Evolutionary conservation across 2,329 filamentous ascomycete genomes (phyloP), one percentile per base, ranked within the genome.

Genomic region (Scytalidium sp.): DNA sequence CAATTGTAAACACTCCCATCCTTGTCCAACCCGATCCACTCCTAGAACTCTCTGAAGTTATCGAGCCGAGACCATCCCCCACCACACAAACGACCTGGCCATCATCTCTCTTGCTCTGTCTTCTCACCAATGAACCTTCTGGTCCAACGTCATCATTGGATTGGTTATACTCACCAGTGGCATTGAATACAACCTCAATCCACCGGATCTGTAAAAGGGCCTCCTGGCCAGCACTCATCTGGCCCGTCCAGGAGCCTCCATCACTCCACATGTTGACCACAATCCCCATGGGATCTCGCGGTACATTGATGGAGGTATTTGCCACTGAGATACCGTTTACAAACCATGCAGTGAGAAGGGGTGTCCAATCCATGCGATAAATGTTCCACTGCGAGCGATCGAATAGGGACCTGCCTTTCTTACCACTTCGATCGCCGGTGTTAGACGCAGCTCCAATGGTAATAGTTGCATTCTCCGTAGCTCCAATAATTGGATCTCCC

Each of bases 161-260:
- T 7, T 5, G 5, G 4, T 36, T n/a, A 36, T 36, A 36, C 32
- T n/a, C 32, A 36, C 32, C 17, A 36, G 11, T 36, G 17, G 15
- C 13, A 41, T 53, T 53, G 27, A 43, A 53, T 11, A 23, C 50
- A 25, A 53, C n/a, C 40, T 53, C 47, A 19, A 53, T 50, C 42
- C 43, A 53, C 43, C 47, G 47, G n/a, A 53, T 42, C 29, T 53
- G 47, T 19, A 53, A 23, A 41, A 50, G 29, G 13, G 42, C 47
- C n/a, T 25, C 25, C 20, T 51, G 23, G 3, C 29, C 21, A 20
- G 43, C 10, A 21, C 17, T 19, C 49, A 51, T 51, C 9, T 44
- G 32, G 3, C 49, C 49, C 10, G 43, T 51, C 49, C 49, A 51
- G 6, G n/a, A 27, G 6, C 50, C 43, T 3, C 49, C 49, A 44